Conservation (phyloP, 345 rosid genomes). For the Dipteronia dyeriana region DNA sequence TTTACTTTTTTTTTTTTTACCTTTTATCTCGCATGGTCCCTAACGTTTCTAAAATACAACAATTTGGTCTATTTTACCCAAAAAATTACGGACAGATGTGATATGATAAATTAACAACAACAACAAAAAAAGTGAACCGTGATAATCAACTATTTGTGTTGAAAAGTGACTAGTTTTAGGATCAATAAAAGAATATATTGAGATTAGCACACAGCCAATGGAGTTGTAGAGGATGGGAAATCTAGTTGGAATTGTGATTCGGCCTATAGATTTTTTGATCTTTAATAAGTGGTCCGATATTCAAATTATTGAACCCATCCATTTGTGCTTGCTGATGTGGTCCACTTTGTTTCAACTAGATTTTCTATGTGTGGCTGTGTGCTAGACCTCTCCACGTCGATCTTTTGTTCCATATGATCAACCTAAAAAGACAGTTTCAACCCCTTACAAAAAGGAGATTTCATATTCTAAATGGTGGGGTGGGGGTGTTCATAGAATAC, state of each 20-base stretch:
- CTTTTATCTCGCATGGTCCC: no score
- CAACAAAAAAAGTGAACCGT: no score
- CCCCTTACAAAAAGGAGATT: not conserved
- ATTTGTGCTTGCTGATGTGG: slow-evolving; percentile 33
- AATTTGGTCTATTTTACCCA: no score
- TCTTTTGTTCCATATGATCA: slow-evolving; percentile 4
- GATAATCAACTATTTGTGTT: no score
- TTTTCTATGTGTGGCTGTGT: not conserved
- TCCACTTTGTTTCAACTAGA: slow-evolving; percentile 16
- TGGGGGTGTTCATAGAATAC: not conserved
- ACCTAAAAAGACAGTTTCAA: not conserved
- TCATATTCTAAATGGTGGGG: not conserved
- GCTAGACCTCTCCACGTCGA: slow-evolving; percentile 10
- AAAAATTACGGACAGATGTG: no score
- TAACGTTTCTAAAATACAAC: no score
- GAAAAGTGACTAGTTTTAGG: not conserved
- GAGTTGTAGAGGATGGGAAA: slow-evolving; percentile 31
- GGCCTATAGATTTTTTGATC: slow-evolving; percentile 19
- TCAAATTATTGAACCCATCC: slow-evolving; percentile 26
- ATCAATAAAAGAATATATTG: not conserved
- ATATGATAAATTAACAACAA: no score
- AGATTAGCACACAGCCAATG: not conserved
- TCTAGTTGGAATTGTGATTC: slow-evolving; percentile 36
- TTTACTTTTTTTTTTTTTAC: no score
- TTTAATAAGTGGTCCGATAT: slow-evolving; percentile 19